These are phyloP conservation scores for Rhypophila decipiens DNA, from an alignment of 495 filamentous ascomycete genomes.

Conservation along the genomic window DNA sequence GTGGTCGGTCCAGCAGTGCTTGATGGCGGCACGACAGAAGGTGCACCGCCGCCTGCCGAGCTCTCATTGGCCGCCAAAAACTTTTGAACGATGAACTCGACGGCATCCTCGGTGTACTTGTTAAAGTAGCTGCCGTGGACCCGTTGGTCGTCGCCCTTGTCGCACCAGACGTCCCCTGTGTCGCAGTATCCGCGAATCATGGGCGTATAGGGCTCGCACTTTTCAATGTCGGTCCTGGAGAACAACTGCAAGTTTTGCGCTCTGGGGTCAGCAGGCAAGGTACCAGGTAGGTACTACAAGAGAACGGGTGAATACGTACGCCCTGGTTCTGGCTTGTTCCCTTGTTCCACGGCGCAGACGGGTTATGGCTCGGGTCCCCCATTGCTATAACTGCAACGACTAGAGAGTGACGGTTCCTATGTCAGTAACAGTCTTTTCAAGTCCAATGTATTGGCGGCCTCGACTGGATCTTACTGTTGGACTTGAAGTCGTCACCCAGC, in stretches of 20 bases:
- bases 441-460: slow-evolving; percentile 8
- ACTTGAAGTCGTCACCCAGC: neutral
- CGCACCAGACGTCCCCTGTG: slow-evolving; percentile 14
- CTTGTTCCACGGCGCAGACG: neutral
- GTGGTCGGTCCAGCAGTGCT: too few relatives aligned
- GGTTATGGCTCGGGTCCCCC: slow-evolving; percentile 5
- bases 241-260: slow-evolving; percentile 14
- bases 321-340: slow-evolving; percentile 7
- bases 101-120: slow-evolving; percentile 1
- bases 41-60: too few relatives aligned
- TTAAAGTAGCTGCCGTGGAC: slow-evolving; percentile 3
- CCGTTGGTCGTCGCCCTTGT: slow-evolving; percentile 4
- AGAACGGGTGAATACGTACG: slow-evolving; percentile 10
- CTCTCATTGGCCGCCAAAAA: neutral
- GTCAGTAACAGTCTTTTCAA: slow-evolving; percentile 5
- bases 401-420: slow-evolving; percentile 1
- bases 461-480: neutral
- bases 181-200: slow-evolving; percentile 14
- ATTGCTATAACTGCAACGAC: slow-evolving; percentile 1
- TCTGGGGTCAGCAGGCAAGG: slow-evolving; percentile 7
- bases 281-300: neutral
- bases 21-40: too few relatives aligned
- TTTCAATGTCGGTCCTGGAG: slow-evolving; percentile 11
- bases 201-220: slow-evolving; percentile 1
- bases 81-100: neutral